Evolutionary conservation across 306 rosid species (phyloP).

Genomic region (Acacia acuminata): DNA sequence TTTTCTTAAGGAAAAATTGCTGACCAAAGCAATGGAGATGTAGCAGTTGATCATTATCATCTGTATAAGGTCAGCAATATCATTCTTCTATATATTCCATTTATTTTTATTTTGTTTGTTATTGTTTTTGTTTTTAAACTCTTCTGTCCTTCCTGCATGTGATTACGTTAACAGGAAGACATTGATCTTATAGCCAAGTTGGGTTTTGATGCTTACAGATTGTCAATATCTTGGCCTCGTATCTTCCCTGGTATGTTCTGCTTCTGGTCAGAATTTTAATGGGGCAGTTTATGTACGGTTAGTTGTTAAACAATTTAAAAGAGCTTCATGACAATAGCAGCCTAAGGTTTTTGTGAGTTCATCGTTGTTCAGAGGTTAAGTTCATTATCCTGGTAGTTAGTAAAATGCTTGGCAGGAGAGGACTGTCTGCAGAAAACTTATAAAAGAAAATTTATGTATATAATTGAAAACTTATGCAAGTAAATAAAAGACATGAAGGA

Average conservation of each 20-base stretch:
- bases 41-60: constrained; percentile 69
- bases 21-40: constrained; percentile 83
- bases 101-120: constrained; percentile 5
- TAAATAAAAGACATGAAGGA: background rate
- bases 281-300: background rate
- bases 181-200: constrained; percentile 80
- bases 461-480: background rate
- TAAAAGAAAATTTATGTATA: background rate
- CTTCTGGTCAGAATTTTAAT: constrained; percentile 3
- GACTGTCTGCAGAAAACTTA: background rate
- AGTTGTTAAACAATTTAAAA: background rate
- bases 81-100: too few species aligned
- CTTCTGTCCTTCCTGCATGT: constrained; percentile 12
- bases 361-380: constrained; percentile 7
- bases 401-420: background rate
- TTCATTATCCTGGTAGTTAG: background rate
- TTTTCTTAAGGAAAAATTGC: constrained; percentile 59
- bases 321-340: constrained; percentile 5
- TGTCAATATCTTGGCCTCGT: constrained; percentile 95
- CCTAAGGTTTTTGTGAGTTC: background rate
- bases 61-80: too few species aligned
- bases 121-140: background rate
- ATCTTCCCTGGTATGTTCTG: constrained; percentile 78
- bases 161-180: constrained; percentile 70
- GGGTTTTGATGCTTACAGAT: constrained; percentile 87